Percentiles rank a stretch among this genome's conserved stretches.
Conservation (phyloP, 1,284 basidiomycete species). For the Jaminaea rosea region DNA sequence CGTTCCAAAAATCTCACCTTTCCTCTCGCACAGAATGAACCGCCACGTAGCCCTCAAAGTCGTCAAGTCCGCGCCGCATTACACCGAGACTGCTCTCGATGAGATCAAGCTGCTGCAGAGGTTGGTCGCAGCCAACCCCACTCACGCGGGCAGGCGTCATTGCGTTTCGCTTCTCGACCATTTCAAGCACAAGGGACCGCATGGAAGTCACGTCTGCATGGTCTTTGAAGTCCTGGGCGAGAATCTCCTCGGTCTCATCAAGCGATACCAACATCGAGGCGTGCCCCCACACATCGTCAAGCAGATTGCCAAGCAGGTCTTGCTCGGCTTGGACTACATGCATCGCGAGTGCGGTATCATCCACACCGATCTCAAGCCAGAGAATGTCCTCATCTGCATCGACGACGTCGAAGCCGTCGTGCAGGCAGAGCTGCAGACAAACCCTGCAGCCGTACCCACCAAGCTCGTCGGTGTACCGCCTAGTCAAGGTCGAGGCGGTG, state of each 20-base stretch:
- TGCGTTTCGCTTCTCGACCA: slow-evolving; percentile 96
- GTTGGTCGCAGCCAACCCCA: slow-evolving; percentile 71
- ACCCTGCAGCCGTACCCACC: slow-evolving; percentile 57
- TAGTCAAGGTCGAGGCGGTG: slow-evolving; percentile 86
- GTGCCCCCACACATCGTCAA: slow-evolving; percentile 88
- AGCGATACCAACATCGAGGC: slow-evolving; percentile 87
- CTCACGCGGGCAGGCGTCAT: slow-evolving; percentile 47
- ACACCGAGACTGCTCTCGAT: slow-evolving; percentile 95
- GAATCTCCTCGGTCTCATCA: slow-evolving; percentile 94
- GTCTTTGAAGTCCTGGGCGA: slow-evolving; percentile 98
- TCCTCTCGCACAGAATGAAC: slow-evolving; percentile 58
- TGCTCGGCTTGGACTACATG: slow-evolving; percentile 94
- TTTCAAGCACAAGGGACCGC: slow-evolving; percentile 90
- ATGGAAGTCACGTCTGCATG: slow-evolving; percentile 98
- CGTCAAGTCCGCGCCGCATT: slow-evolving; percentile 91
- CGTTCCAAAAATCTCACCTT: neutral
- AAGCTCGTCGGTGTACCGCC: slow-evolving; percentile 91
- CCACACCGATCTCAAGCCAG: slow-evolving; percentile 76
- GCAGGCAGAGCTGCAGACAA: slow-evolving; percentile 66
- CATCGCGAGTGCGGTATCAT: slow-evolving; percentile 92
- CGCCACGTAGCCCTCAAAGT: slow-evolving; percentile 98
- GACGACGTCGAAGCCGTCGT: slow-evolving; percentile 95
- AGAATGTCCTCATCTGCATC: slow-evolving; percentile 94
- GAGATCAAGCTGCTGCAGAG: slow-evolving; percentile 97
- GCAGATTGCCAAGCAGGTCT: slow-evolving; percentile 92